Evolutionary conservation across 1,284 basidiomycete species (phyloP).

Genomic region (Ustilago lituana): DNA sequence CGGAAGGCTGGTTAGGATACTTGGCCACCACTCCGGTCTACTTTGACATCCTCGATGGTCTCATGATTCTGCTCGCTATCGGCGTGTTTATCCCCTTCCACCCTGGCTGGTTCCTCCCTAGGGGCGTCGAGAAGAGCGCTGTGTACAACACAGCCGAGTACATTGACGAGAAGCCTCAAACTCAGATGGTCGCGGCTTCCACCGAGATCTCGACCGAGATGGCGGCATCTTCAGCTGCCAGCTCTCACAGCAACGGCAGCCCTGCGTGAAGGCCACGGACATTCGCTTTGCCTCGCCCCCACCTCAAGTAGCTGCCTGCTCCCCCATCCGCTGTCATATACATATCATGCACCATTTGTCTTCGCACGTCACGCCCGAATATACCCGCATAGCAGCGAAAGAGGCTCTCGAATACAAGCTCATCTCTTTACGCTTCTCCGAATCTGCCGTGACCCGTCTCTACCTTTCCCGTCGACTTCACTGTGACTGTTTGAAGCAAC

Average conservation of each 20-base stretch:
- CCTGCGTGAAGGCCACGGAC: slow-evolving; percentile 18
- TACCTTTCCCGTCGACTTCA: no score
- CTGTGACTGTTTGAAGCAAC: no score
- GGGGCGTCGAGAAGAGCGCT: slow-evolving; percentile 12
- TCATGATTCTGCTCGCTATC: slow-evolving; percentile 46
- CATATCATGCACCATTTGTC: no score
- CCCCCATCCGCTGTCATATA: no score
- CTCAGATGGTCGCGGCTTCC: no score
- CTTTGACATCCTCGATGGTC: slow-evolving; percentile 39
- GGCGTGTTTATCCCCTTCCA: slow-evolving; percentile 44
- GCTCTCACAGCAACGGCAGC: slow-evolving; percentile 14
- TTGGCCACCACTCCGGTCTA: slow-evolving; percentile 33
- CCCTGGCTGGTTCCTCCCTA: slow-evolving; percentile 29
- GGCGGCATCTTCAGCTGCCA: not conserved
- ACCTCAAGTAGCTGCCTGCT: no score
- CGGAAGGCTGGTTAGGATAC: slow-evolving; percentile 41
- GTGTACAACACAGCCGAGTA: slow-evolving; percentile 24
- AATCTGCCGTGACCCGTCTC: no score
- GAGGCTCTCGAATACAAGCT: no score
- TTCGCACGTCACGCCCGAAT: no score
- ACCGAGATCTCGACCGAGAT: not conserved
- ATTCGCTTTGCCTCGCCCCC: no score
- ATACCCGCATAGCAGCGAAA: no score
- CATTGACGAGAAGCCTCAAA: slow-evolving; percentile 17
- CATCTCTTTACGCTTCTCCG: no score